Conservation (phyloP, 1,284 basidiomycete species). For the Marasmius fiardii region DNA sequence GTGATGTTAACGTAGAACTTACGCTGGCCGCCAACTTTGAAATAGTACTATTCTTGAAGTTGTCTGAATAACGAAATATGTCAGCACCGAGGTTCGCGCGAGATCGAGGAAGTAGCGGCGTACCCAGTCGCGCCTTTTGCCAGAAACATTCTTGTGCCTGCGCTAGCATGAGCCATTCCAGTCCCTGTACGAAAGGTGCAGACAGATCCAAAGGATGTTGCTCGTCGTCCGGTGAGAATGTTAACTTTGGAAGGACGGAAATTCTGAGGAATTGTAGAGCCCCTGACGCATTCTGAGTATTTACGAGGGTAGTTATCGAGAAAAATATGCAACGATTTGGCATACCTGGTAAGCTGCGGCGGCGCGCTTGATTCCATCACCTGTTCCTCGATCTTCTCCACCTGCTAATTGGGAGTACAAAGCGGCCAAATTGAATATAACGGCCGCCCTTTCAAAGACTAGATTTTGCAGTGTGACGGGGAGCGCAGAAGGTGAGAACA, state of each 20-base stretch:
- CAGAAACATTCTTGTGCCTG: constrained; percentile 98
- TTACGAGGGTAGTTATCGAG: constrained; percentile 5
- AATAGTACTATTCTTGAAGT: constrained; percentile 82
- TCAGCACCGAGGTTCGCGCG: constrained; percentile 5
- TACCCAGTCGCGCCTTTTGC: constrained; percentile 89
- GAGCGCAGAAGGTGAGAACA: constrained; percentile 54
- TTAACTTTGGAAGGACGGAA: constrained; percentile 55
- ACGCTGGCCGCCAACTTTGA: constrained; percentile 83
- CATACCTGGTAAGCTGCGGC: constrained; percentile 70
- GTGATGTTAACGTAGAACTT: constrained; percentile 1
- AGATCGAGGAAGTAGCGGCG: constrained; percentile 12
- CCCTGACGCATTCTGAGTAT: constrained; percentile 71
- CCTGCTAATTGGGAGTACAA: constrained; percentile 74
- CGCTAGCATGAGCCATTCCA: constrained; percentile 83
- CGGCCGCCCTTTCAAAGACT: constrained; percentile 72
- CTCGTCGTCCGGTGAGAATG: constrained; percentile 48
- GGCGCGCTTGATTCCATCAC: constrained; percentile 78
- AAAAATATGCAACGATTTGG: constrained; percentile 6
- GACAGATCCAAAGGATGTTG: constrained; percentile 64
- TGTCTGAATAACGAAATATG: constrained; percentile 39
- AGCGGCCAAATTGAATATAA: constrained; percentile 84
- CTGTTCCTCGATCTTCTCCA: constrained; percentile 63
- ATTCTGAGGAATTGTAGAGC: constrained; percentile 64
- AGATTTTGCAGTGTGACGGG: constrained; percentile 72
- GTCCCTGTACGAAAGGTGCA: constrained; percentile 53